phyloP scores from a whole-genome alignment of 805 yeast species.

The Saturnispora bothae region DNA sequence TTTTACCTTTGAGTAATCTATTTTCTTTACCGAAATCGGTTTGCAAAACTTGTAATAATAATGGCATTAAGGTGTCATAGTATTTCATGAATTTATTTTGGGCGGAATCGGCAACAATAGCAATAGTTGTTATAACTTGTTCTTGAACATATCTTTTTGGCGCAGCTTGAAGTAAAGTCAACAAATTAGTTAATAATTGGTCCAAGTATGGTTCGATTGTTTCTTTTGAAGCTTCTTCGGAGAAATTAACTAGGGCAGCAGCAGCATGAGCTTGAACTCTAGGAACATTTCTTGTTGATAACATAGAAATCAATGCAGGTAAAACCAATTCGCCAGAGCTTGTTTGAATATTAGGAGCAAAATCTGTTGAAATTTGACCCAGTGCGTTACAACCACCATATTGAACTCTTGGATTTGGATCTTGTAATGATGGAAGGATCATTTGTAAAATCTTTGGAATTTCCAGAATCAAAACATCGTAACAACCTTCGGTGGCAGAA shows the following conservation, averaged over 20 bases:
- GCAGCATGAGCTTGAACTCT: slow-evolving; percentile 98
- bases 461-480: slow-evolving; percentile 75
- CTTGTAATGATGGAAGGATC: slow-evolving; percentile 76
- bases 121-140: slow-evolving; percentile 92
- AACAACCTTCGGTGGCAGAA: slow-evolving; percentile 95
- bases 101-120: slow-evolving; percentile 95
- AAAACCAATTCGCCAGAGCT: slow-evolving; percentile 68
- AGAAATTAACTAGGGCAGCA: slow-evolving; percentile 92
- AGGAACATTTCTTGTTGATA: slow-evolving; percentile 64
- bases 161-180: slow-evolving; percentile 61
- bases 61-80: slow-evolving; percentile 90
- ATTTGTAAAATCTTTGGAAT: slow-evolving; percentile 73
- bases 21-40: slow-evolving; percentile 72
- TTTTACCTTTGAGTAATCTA: slow-evolving; percentile 76
- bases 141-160: slow-evolving; percentile 93
- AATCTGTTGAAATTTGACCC: slow-evolving; percentile 95
- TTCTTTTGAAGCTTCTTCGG: slow-evolving; percentile 84
- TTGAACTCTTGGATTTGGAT: slow-evolving; percentile 88
- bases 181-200: slow-evolving; percentile 58
- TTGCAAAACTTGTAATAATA: slow-evolving; percentile 65
- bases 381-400: slow-evolving; percentile 95
- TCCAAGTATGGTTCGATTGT: slow-evolving; percentile 90
- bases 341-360: slow-evolving; percentile 80
- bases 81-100: slow-evolving; percentile 79
- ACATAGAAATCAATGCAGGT: slow-evolving; percentile 79